Conservation (phyloP, 768 basidiomycete genomes). For the Hydnomerulius pinastri region DNA sequence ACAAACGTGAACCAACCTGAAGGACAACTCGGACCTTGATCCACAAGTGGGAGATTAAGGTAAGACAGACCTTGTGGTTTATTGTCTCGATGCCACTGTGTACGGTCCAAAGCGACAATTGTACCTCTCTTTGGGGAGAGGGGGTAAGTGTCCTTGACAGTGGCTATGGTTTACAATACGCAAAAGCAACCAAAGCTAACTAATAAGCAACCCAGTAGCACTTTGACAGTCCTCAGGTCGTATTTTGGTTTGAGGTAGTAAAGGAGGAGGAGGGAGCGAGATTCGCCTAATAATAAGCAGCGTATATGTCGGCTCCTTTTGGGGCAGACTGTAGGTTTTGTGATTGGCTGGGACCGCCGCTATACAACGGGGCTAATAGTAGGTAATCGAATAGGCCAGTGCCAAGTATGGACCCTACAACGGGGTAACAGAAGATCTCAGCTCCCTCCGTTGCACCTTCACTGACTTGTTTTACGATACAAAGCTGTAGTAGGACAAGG, state of each 20-base stretch:
- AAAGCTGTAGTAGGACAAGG: no score
- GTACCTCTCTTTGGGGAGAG: neutral
- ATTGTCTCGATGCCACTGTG: constrained; percentile 11
- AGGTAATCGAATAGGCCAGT: no score
- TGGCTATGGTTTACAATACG: neutral
- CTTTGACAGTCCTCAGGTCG: neutral
- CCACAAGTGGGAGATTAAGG: constrained; percentile 11
- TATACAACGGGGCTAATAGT: no score
- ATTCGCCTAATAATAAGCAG: constrained; percentile 7
- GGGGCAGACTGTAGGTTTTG: no score
- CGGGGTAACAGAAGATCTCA: no score
- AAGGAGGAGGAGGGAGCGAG: neutral
- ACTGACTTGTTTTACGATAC: no score
- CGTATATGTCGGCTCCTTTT: constrained; percentile 6
- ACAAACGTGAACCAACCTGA: constrained; percentile 1
- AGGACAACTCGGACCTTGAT: constrained; percentile 4
- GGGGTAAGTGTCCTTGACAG: neutral
- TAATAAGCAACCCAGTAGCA: neutral
- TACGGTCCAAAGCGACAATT: constrained; percentile 13
- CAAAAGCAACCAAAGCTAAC: neutral
- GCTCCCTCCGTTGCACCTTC: no score
- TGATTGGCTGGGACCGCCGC: no score
- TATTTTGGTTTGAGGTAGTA: neutral
- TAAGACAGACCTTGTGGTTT: constrained; percentile 11
- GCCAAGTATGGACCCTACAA: no score